Evolutionary conservation across 495 filamentous ascomycete species (phyloP).

Genomic region (Collariella sp.): DNA sequence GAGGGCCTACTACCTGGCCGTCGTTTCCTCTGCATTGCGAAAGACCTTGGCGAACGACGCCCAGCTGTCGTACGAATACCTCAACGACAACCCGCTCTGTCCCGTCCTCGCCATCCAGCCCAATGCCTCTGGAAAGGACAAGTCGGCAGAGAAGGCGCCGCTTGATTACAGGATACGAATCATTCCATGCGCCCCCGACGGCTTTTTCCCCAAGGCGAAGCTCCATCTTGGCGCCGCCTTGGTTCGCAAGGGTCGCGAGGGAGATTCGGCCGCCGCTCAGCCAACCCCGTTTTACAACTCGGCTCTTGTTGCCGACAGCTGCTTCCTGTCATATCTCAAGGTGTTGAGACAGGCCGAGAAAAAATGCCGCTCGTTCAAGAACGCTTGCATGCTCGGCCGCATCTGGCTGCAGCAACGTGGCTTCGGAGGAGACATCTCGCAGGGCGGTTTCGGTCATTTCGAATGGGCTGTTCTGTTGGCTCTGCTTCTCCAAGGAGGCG

Average conservation of each 20-base stretch:
- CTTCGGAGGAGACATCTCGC: slow-evolving; percentile 52
- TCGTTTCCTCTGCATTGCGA: slow-evolving; percentile 60
- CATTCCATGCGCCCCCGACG: slow-evolving; percentile 58
- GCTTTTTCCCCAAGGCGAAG: slow-evolving; percentile 57
- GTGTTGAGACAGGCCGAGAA: slow-evolving; percentile 55
- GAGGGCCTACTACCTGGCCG: slow-evolving; percentile 82
- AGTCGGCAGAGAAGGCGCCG: slow-evolving; percentile 9
- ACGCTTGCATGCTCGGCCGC: slow-evolving; percentile 77
- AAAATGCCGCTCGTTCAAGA: slow-evolving; percentile 61
- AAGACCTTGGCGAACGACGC: slow-evolving; percentile 44
- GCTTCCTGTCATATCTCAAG: slow-evolving; percentile 63
- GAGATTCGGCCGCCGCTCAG: slow-evolving; percentile 27
- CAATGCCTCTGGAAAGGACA: slow-evolving; percentile 8
- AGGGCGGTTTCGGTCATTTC: slow-evolving; percentile 89
- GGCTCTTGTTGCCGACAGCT: slow-evolving; percentile 68
- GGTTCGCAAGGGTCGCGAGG: slow-evolving; percentile 44
- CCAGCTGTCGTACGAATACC: slow-evolving; percentile 52
- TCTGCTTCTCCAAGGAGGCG: slow-evolving; percentile 70
- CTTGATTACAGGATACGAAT: slow-evolving; percentile 61
- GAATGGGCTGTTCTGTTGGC: slow-evolving; percentile 77
- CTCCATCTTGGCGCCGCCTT: slow-evolving; percentile 63
- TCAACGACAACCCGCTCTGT: slow-evolving; percentile 70
- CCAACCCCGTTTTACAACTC: slow-evolving; percentile 87
- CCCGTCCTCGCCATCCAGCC: slow-evolving; percentile 56
- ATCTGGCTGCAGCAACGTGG: slow-evolving; percentile 87